Base-by-base conservation (phyloP, 2,329 filamentous ascomycete genomes). In the Apiospora hydei region DNA sequence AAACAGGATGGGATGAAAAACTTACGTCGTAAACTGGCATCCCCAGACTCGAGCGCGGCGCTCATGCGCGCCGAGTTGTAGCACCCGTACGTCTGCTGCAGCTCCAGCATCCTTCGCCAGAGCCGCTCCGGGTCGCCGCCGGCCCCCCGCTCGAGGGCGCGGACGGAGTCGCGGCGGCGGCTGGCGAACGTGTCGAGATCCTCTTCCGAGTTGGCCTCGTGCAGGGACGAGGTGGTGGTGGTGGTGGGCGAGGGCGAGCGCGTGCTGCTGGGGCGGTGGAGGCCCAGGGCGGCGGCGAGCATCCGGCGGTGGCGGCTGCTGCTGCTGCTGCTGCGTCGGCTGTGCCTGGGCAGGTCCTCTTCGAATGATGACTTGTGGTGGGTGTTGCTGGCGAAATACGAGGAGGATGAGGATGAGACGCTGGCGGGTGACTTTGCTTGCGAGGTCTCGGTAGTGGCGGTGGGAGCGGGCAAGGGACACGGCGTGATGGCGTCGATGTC, bases 51-150 rank as follows among this genome's bases (percentile, higher is more conserved):
- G 18, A 86, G 77, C 0, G 85, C 85, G 57, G 86, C 80, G 68
- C 85, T 84, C 76, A 87, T 86, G 44, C 85, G 78, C 18, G 85
- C 84, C 24, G 85, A 87, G 41, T 84, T 85, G 74, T 87, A 87
- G 78, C 85, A 87, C 7, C 83, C 83, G 70, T 85, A 87, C 6
- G 78, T 81, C 73, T 81, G 79, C 76, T 87, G 85, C 11, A 87
- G 79, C 67, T 84, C 82, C 2, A 87, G 80, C 85, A 87, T 87
- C 74, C 85, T 85, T 68, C 80, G 77, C 85, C 85, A 87, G 3
- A 87, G 76, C 47, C 83, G 81, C 26, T 81, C 78, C 4, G 82
- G 84, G 72, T 85, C 83, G 43, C 84, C 81, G 34, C 77, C 75
- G 67, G 80, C 83, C 16, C 82, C 81, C 49, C 80, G 77, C 70